phyloP scores from a whole-genome alignment of 345 rosid species.

The Diplotaxis tenuifolia region DNA sequence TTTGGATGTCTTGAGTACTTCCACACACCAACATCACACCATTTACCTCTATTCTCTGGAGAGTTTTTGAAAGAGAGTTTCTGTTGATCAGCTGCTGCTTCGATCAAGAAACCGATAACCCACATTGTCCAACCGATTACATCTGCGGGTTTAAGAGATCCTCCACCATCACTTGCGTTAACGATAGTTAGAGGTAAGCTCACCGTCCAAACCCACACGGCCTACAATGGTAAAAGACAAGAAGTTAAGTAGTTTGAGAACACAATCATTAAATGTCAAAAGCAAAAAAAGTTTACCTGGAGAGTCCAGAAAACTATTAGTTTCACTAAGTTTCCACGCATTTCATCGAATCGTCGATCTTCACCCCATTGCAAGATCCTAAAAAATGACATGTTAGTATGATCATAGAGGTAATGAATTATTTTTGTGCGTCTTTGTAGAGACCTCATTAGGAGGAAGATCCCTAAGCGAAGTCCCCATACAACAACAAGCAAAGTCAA shows the following conservation, averaged over 20 bases:
- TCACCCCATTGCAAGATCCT: constrained; percentile 96
- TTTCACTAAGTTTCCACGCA: constrained; percentile 64
- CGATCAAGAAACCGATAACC: constrained; percentile 56
- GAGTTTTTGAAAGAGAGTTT: constrained; percentile 74
- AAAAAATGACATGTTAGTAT: neutral
- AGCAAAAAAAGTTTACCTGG: constrained; percentile 48
- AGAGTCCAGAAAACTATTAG: constrained; percentile 77
- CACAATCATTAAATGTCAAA: neutral
- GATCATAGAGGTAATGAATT: neutral
- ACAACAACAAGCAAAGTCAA: constrained; percentile 60
- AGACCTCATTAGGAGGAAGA: constrained; percentile 83
- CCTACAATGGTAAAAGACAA: constrained; percentile 43
- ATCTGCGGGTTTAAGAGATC: constrained; percentile 55
- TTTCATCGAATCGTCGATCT: constrained; percentile 85
- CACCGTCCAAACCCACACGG: constrained; percentile 95
- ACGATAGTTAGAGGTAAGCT: constrained; percentile 84
- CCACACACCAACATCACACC: constrained; percentile 91
- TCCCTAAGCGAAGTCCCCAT: constrained; percentile 86
- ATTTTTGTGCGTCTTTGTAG: neutral
- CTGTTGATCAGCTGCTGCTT: constrained; percentile 87
- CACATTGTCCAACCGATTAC: constrained; percentile 87
- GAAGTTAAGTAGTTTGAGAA: neutral
- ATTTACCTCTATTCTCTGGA: constrained; percentile 78
- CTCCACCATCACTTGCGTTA: constrained; percentile 68
- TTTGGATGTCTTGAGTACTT: constrained; percentile 83